phyloP scores from a whole-genome alignment of 2,329 filamentous ascomycete species.

The Didymella pinodella region DNA sequence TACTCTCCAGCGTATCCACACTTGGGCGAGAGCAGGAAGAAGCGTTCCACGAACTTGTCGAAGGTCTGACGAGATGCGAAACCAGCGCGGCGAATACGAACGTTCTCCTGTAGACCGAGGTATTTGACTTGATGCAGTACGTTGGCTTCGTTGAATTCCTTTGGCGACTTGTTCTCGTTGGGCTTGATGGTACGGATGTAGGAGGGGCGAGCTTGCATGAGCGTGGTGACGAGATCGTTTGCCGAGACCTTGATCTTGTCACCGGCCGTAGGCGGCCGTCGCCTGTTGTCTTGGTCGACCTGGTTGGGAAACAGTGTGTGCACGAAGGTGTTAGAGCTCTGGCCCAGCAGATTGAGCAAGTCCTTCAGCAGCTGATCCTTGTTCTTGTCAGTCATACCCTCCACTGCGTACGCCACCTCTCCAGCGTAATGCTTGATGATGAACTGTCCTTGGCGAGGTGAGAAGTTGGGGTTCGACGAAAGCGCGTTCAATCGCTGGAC shows the following conservation, averaged over 20 bases:
- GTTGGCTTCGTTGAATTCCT: conserved; percentile 89
- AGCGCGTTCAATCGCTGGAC: conserved; percentile 92
- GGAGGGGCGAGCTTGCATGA: conserved; percentile 97
- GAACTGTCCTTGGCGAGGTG: conserved; percentile 91
- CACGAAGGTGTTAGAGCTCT: conserved; percentile 84
- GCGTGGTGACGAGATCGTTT: conserved; percentile 89
- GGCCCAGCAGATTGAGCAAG: conserved; percentile 82
- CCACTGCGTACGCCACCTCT: conserved; percentile 92
- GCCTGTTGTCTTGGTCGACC: conserved; percentile 94
- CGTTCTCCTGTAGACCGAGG: conserved; percentile 98
- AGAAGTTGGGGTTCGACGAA: conserved; percentile 85
- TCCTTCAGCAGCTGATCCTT: conserved; percentile 98
- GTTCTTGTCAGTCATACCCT: conserved; percentile 99
- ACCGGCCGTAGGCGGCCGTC: conserved; percentile 90
- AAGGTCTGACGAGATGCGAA: conserved; percentile 98
- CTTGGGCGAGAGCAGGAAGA: conserved; percentile 92
- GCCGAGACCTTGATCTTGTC: conserved; percentile 96
- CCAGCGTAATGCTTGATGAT: conserved; percentile 99
- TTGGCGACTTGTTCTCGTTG: conserved; percentile 97
- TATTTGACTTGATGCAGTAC: conserved; percentile 99
- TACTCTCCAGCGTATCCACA: conserved; percentile 97
- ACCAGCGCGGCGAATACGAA: conserved; percentile 92
- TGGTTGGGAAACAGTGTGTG: conserved; percentile 90
- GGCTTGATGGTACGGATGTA: conserved; percentile 99
- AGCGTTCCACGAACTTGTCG: conserved; percentile 97